A percentile compares a stretch with the other conserved stretches of the same genome.
These are phyloP conservation scores for Isabelozyma gotoi DNA, from an alignment of 805 yeast genomes.

Conservation along the genomic window DNA sequence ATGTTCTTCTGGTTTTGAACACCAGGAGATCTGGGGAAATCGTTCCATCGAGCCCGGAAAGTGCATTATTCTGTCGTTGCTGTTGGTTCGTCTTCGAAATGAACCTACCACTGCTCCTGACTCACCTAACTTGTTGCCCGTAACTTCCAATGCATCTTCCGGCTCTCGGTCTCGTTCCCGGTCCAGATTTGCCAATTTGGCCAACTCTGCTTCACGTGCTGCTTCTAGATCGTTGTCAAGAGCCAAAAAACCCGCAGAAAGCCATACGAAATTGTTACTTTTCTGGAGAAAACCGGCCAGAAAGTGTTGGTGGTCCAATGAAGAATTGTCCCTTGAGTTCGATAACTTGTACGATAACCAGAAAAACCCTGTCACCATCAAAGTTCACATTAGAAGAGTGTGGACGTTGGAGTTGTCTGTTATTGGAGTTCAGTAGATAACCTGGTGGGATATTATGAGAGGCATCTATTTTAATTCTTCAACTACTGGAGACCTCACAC, in stretches of 20 bases:
- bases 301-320: conserved; percentile 96
- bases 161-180: conserved; percentile 37
- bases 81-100: conserved; percentile 59
- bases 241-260: conserved; percentile 42
- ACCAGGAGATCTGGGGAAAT: conserved; percentile 78
- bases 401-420: conserved; percentile 96
- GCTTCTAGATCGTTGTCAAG: conserved; percentile 60
- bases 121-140: conserved; percentile 45
- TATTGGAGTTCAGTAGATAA: conserved; percentile 70
- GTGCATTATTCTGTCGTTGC: conserved; percentile 82
- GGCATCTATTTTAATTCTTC: background rate
- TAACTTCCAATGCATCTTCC: conserved; percentile 37
- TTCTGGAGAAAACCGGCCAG: conserved; percentile 99
- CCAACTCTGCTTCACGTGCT: conserved; percentile 54
- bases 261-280: conserved; percentile 63
- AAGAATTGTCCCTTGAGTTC: conserved; percentile 42
- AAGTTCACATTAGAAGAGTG: conserved; percentile 85
- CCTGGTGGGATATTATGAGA: background rate
- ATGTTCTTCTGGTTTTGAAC: conserved; percentile 79
- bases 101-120: conserved; percentile 38
- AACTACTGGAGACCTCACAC: background rate
- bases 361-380: conserved; percentile 34
- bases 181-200: conserved; percentile 61
- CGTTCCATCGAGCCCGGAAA: conserved; percentile 84
- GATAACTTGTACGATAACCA: conserved; percentile 14